Evolutionary conservation across 1,139 yeast species (phyloP), one percentile per base, ranked within the genome.

Genomic region (Yamadazyma spencermartinsiae): DNA sequence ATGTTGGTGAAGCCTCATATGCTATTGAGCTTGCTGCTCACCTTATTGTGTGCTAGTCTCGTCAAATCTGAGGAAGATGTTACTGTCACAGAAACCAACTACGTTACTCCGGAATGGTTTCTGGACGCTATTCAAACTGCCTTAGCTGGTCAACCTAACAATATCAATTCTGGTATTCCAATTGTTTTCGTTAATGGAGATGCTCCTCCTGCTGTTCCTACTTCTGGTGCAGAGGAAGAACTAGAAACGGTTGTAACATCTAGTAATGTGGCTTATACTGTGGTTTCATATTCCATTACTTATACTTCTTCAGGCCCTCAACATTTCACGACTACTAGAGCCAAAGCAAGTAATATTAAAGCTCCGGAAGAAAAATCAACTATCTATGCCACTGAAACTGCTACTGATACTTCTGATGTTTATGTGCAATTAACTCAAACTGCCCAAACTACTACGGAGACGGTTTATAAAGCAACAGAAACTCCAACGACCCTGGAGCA

Each of bases 121-220:
- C 37, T 53, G 36, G 39, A 48, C 17, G 51, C 52, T 13, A 50
- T 61, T 20, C 45, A 47, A 17, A 45, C 54, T n/a, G 53, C 58
- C 9, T 46, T 65, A 29, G 46, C 52, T 4, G 51, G 41, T 16
- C 59, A 61, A 40, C 65, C 63, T 2, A 38, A 46, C 11, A 43
- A 49, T 9, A 40, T 49, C 21, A 38, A 55, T 4, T 43, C 56
- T 3, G 74, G 74, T 14, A 65, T 68, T 29, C 56, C 59, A 15
- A 48, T 68, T 28, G 63, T 56, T 1, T 60, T 66, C 36, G 68
- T 63, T 4, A 61, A 66, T 38, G 68, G 46, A 12, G 49, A 47
- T 13, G 46, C 33, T 15, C 13, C 26, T 10, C 12, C 26, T 23
- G 26, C 26, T 23, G 26, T 12, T 23, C 12, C 7, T 20, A 20